Conservation (phyloP, 495 filamentous ascomycete species). For the Tuber umbilicatum region DNA sequence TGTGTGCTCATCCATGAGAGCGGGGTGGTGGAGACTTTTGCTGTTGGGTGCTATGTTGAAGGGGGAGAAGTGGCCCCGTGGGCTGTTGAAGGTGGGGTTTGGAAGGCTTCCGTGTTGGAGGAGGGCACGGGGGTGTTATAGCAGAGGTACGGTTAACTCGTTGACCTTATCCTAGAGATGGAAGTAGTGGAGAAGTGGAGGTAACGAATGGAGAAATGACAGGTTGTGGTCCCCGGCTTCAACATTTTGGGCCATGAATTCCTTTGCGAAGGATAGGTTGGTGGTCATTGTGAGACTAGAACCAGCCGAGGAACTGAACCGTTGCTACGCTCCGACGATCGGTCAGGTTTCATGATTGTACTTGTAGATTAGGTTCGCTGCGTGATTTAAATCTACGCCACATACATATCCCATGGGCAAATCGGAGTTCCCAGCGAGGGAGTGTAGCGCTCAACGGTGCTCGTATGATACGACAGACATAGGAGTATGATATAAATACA, state of each 20-base stretch:
- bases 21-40: constrained; percentile 54
- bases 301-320: constrained; percentile 48
- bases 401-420: background rate
- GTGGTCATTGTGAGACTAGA: constrained; percentile 47
- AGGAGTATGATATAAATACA: background rate
- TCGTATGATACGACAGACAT: background rate
- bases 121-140: constrained; percentile 50
- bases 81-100: constrained; percentile 62
- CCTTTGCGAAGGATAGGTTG: constrained; percentile 48
- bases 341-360: background rate
- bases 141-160: constrained; percentile 47
- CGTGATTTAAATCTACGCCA: background rate
- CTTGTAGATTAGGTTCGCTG: background rate
- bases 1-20: constrained; percentile 58
- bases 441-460: background rate
- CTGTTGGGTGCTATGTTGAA: constrained; percentile 53
- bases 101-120: constrained; percentile 54
- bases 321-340: constrained; percentile 40
- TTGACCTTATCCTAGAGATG: background rate
- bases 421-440: background rate
- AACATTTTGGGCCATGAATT: constrained; percentile 62
- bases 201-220: constrained; percentile 34
- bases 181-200: background rate
- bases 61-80: constrained; percentile 58
- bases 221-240: constrained; percentile 58